phyloP scores from a whole-genome alignment of 2,329 filamentous ascomycete species.

The Fusarium algeriense region DNA sequence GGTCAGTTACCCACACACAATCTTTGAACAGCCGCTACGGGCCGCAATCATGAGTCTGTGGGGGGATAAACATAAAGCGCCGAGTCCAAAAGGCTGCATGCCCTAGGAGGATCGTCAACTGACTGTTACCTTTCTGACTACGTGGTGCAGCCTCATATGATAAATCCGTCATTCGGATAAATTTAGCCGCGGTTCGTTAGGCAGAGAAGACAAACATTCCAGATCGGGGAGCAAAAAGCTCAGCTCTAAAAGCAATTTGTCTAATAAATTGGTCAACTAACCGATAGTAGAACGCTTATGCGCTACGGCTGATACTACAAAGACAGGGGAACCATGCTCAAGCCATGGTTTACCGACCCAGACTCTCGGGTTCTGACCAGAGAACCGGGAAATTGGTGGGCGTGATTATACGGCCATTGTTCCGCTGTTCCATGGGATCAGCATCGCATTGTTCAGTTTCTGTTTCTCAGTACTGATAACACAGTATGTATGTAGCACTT shows the following conservation, averaged over 20 bases:
- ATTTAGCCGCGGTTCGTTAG: slow-evolving; percentile 27
- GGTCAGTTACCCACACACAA: slow-evolving; percentile 35
- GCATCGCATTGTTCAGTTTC: neutral
- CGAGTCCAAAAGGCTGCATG: slow-evolving; percentile 32
- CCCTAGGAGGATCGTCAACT: slow-evolving; percentile 31
- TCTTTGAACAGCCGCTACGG: slow-evolving; percentile 44
- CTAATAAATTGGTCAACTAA: neutral
- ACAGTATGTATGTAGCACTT: neutral
- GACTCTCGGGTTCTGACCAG: slow-evolving; percentile 52
- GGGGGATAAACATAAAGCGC: slow-evolving; percentile 25
- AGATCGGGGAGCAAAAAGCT: slow-evolving; percentile 4
- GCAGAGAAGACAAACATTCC: neutral
- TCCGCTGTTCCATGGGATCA: neutral
- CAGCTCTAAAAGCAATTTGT: neutral
- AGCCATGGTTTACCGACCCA: slow-evolving; percentile 53
- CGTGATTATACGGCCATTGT: slow-evolving; percentile 21
- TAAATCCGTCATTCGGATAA: slow-evolving; percentile 19
- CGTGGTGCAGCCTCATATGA: slow-evolving; percentile 20
- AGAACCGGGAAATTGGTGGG: slow-evolving; percentile 48
- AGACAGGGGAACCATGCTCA: slow-evolving; percentile 49
- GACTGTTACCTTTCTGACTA: slow-evolving; percentile 19
- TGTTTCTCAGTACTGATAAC: neutral
- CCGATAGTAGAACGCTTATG: slow-evolving; percentile 10
- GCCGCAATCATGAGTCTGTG: slow-evolving; percentile 43
- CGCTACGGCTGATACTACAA: slow-evolving; percentile 34